Base-by-base conservation (phyloP, 371 early-diverging fungal species). In the Chytridium lagenaria region DNA sequence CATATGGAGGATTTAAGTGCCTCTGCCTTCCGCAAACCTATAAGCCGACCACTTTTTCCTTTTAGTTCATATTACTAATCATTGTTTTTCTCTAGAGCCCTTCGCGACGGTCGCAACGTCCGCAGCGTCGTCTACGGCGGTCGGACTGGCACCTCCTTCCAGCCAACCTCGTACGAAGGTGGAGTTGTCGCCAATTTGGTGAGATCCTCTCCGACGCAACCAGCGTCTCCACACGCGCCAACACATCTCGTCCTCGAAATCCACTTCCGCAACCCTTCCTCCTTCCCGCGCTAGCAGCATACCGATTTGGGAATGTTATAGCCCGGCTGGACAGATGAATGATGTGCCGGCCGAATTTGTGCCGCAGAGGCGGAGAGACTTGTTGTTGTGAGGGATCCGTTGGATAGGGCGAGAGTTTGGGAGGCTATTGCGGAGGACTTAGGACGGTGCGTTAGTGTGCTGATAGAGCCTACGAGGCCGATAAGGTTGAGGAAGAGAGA, bases 91-190 rank as follows among this genome's bases (percentile, higher is more conserved):
- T 16, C 15, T 57, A 72, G 72, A 51, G 51, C 44, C 26, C 55
- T 72, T 0, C 49, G 72, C 50, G 67, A 65, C 72, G 26, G 66
- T 19, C 34, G 19, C 66, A 26, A 33, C 23, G 51, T 72, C 55
- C 36, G 15, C 1, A 34, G 65, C 44, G 40, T 52, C 52, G 49
- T 63, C 55, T 66, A 66, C 39, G 72, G 67, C 50, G 72, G 72
- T 37, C 52, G 61, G 37, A 50, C 36, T 34, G 15, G 19, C 0
- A n/a, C 5, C 0, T 38, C 65, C 65, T 72, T 66, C 72, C 72
- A 72, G 31, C 72, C 72, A 16, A 51, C 66, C 2, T 37, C 72
- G 34, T 72, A 66, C 52, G 67, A 72, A 39, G 72, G 72, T n/a
- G 72, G 72, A 28, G 50, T 39, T 23, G 65, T 71, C 31, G 26